Base-by-base conservation (phyloP, 2,329 filamentous ascomycete genomes). In the Pestalotiopsis sp. region DNA sequence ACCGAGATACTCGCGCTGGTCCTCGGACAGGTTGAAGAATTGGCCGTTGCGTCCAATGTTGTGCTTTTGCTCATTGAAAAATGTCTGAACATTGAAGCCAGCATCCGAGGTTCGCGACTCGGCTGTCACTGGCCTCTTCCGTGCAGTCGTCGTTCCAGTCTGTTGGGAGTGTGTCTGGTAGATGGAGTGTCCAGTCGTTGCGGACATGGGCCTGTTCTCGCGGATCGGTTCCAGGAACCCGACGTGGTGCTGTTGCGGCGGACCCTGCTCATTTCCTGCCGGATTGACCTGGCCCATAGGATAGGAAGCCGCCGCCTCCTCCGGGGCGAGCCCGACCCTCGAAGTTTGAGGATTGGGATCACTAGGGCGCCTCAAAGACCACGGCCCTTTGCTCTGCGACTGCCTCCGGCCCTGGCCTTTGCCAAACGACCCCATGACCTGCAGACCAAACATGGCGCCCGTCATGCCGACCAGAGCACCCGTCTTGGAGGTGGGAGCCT, bases 1-100 rank as follows among this genome's bases (percentile, higher is more conserved):
- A 31, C 90, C 90, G 0, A 92, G 80, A 36, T 84, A 81, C 66
- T 88, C 85, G 45, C 87, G 83, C 72, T 91, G 86, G 14, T 84
- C 82, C 23, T 81, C 80, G 0, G 81, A 82, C 49, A 91, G 77
- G 59, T 85, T 83, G 72, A 86, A 83, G 69, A 90, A 88, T 68
- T 87, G 84, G 1, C 84, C 84, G 75, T 88, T 89, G 63, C 85
- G 82, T 2, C 84, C 68, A 41, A 69, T 69, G 49, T 66, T 67
- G 14, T 49, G 52, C 49, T 66, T 64, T 31, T 69, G 60, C 60
- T 74, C 70, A 17, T 66, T 74, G 9, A 78, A 68, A 66, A 79
- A 77, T 6, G 71, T 75, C 62, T 76, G 76, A 36, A 77, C 69
- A 60, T 77, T 76, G 69, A 76, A 75, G 9, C 70, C 70, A 2